phyloP scores from a whole-genome alignment of 495 filamentous ascomycete species.

The Podospora pseudocomata region DNA sequence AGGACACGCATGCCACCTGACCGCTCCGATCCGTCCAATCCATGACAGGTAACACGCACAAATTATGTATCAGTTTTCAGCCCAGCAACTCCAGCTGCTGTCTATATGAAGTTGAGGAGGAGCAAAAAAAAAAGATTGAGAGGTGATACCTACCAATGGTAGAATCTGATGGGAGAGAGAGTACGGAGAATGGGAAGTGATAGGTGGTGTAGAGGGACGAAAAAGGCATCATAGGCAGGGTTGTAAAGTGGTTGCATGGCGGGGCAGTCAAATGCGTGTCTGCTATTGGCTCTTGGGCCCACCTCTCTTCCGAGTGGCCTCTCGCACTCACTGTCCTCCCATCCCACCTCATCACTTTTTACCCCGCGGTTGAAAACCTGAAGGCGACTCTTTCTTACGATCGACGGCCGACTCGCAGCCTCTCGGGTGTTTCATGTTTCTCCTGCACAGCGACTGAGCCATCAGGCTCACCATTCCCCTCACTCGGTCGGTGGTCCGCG shows the following conservation, averaged over 20 bases:
- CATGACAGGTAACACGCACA: neutral
- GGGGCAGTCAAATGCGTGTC: constrained; percentile 8
- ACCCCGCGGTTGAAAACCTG: constrained; percentile 2
- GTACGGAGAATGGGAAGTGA: neutral
- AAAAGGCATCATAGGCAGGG: neutral
- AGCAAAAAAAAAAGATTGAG: neutral
- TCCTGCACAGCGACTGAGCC: constrained; percentile 14
- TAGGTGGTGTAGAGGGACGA: neutral
- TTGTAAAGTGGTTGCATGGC: constrained; percentile 30
- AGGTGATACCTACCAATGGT: neutral
- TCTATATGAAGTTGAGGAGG: neutral
- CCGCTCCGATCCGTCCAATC: neutral
- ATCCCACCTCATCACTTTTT: constrained; percentile 11
- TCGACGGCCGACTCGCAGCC: constrained; percentile 16
- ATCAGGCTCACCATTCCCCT: constrained; percentile 4
- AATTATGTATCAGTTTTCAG: neutral
- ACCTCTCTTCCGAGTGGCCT: constrained; percentile 23
- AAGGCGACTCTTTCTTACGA: constrained; percentile 14
- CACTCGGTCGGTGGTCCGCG: neutral
- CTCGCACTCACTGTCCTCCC: neutral
- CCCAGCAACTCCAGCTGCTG: neutral
- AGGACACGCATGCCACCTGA: neutral
- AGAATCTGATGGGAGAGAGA: neutral
- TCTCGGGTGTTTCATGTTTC: constrained; percentile 34
- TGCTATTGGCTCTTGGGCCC: constrained; percentile 4